Base-by-base conservation (phyloP, 441 rosid species). In the Viola pubescens region DNA sequence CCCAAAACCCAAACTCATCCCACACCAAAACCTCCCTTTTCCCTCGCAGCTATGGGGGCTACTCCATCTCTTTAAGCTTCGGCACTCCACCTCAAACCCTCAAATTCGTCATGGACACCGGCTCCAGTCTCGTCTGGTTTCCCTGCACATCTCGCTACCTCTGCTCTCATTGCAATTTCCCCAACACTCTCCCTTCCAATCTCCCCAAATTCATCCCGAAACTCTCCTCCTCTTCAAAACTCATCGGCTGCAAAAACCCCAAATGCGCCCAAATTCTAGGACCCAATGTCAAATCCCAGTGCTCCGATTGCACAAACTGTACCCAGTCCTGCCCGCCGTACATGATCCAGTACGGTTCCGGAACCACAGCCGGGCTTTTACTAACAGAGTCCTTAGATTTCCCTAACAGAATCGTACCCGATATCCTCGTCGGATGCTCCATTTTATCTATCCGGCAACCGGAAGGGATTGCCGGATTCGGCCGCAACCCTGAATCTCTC, bases 401-500 rank as follows among this genome's bases (percentile, higher is more conserved):
- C 41, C 74, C 89, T 7, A 67, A 72, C 26, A 70, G 70, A 37
- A 70, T 70, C 1, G 68, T 82, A 16, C 71, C 82, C 46, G 70
- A 82, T 68, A 80, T 91, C 67, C 71, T 86, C 0, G 83, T 79
- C 46, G 98, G 98, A 8, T 91, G 98, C 73, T 88, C 95, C 26
- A 49, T 85, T 52, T 2, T 82, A 56, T 88, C 96, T 0, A 66
- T 19, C 71, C 77, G 82, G 16, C 89, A 81, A 61, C 98, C 98
- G 6, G 85, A 84, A 48, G 96, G 98, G 54, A 82, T 91, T 2
- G 91, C 84, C 48, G 96, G 98, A 61, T 91, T 91, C 61, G 96
- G 96, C 9, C 81, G 95, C 14, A 75, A 78, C 61, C 10, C 19
- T 45, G 79, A 77, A 46, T 88, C 96, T 39, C 72, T 91, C 4